phyloP scores from a whole-genome alignment of 2,329 filamentous ascomycete species.

The Berkeleyomyces rouxiae region DNA sequence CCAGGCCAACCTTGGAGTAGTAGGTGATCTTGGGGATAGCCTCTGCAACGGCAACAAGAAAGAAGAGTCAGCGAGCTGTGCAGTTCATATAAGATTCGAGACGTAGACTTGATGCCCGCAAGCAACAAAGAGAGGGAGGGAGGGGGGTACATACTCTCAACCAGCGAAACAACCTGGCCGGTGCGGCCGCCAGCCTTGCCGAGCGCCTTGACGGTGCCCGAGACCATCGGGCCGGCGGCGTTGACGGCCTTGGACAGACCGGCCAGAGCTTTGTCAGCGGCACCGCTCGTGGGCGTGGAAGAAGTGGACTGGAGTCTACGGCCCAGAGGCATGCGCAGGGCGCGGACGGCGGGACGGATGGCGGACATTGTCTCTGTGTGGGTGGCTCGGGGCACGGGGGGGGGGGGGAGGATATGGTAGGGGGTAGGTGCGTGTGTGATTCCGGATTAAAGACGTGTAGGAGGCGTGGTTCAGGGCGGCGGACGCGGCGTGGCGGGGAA shows the following conservation, averaged over 20 bases:
- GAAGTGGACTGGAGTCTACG: conserved; percentile 46
- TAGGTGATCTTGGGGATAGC: conserved; percentile 76
- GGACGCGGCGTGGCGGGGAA: not conserved
- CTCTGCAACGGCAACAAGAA: conserved; percentile 32
- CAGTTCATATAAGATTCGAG: not conserved
- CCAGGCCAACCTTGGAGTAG: conserved; percentile 77
- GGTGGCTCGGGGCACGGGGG: not conserved
- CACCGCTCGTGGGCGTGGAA: conserved; percentile 24
- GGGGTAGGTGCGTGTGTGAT: no score
- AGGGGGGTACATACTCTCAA: conserved; percentile 57
- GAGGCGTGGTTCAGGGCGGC: not conserved
- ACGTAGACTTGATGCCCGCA: not conserved
- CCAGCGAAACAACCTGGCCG: conserved; percentile 57
- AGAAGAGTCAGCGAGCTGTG: not conserved
- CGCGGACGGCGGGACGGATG: conserved; percentile 23
- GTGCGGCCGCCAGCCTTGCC: conserved; percentile 70
- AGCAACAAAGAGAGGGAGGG: not conserved
- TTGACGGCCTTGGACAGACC: conserved; percentile 69
- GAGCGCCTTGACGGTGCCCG: conserved; percentile 56
- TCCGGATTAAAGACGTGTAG: no score
- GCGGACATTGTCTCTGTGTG: conserved; percentile 18
- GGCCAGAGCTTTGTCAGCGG: conserved; percentile 44
- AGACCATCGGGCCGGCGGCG: conserved; percentile 62
- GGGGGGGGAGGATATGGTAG: no score
- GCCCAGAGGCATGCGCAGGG: conserved; percentile 29